Base-by-base conservation (phyloP, 306 rosid species). In the Ammopiptanthus mongolicus region DNA sequence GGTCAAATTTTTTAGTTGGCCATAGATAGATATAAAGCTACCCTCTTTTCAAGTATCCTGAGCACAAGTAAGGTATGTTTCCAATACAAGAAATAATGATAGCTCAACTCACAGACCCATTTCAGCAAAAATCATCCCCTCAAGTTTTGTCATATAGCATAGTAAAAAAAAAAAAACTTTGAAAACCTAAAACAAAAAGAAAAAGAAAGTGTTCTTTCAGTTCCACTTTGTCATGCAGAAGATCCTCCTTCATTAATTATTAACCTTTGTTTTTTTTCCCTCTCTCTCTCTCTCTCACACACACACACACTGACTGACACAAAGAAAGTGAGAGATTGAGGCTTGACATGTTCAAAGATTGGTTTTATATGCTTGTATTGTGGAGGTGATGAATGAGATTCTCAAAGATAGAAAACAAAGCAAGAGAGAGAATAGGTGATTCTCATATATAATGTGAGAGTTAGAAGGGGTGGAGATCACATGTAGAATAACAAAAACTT, bases 371-470 rank as follows among this genome's bases (percentile, higher is more conserved):
- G 85, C 83, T 73, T 80, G 90, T 61, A 83, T 73, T 74, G 86
- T 83, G 87, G 88, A 81, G 84, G 82, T 84, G 89, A 87, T 86
- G 84, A 87, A 89, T 86, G 86, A 86, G 91, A 90, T 90, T 93
- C 98, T 88, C 84, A 59, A 78, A n/a, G n/a, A n/a, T n/a, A n/a
- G n/a, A n/a, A 64, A 77, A 79, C 72, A 78, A 82, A 71, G 76
- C 17, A 71, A 68, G 31, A 55, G 17, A 23, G 69, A 68, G 48
- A 80, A 60, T 63, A 14, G 36, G 79, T 80, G 82, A 85, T 82
- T 81, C 94, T 77, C 82, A 69, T 78, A 64, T 80, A 69, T 80
- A 64, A 65, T 80, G 84, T 23, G 74, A 65, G 76, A 74, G 84
- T 51, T 77, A 65, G 69, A 80, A 67, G 64, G 50, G 74, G 71